Percentiles rank a stretch among this genome's conserved stretches.
Conservation (phyloP, 257 asterid genomes). For the Ocimum tenuiflorum region DNA sequence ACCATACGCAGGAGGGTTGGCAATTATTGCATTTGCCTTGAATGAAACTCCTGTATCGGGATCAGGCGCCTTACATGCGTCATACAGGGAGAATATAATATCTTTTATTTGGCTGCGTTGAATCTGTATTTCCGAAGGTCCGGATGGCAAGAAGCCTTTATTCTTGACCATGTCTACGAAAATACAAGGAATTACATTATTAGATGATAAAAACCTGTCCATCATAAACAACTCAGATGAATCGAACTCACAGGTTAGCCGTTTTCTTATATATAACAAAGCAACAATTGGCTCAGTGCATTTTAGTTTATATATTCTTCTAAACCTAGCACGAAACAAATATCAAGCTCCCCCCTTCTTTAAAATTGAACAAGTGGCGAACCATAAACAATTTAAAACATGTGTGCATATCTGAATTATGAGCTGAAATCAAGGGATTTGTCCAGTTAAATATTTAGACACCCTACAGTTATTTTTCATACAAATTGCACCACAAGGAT, state of each 20-base stretch:
- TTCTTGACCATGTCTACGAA: constrained; percentile 82
- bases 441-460: no score
- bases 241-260: not conserved
- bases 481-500: no score
- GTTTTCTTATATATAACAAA: not conserved
- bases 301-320: no score
- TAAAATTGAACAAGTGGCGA: no score
- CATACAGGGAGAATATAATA: constrained; percentile 64
- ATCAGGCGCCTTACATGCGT: constrained; percentile 65
- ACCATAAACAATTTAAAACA: no score
- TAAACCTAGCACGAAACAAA: no score
- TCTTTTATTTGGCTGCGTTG: constrained; percentile 71
- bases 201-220: not conserved
- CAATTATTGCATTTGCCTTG: constrained; percentile 71
- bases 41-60: constrained; percentile 56
- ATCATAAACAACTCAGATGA: not conserved
- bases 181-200: constrained; percentile 5
- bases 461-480: no score
- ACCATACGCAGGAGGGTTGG: constrained; percentile 98
- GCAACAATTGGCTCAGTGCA: no score
- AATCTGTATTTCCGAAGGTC: constrained; percentile 68
- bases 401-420: no score
- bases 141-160: constrained; percentile 92
- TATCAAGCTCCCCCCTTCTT: no score
- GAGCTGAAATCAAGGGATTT: no score